Base-by-base conservation (phyloP, 31 red algal genomes). In the Porphyra umbilicalis region DNA sequence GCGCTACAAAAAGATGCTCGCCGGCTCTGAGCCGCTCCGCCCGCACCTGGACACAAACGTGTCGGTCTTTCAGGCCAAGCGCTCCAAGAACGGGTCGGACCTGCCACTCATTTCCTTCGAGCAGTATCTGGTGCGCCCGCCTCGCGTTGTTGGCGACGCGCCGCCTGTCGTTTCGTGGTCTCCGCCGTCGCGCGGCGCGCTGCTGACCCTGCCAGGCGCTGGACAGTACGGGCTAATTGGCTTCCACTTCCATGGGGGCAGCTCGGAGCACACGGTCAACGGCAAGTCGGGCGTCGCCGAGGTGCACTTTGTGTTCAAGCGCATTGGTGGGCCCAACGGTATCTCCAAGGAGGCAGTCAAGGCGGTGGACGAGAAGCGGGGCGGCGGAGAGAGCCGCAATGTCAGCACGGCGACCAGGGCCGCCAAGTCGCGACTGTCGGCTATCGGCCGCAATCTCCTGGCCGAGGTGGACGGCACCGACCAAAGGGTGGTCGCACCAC, bases 61-160 rank as follows among this genome's bases (percentile, higher is more conserved):
- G 35, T 34, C 36, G 16, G 39, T 37, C 57, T 44, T 34, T 36
- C 38, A 40, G 8, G 39, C 35, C 4, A 2, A 9, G 57, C 39
- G 38, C 16, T 34, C 77, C 68, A 57, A 44, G 35, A 75, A 39
- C 8, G 38, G 46, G 36, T 77, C 82, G 10, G 46, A 76, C 11
- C 14, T 74, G 80, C 80, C 83, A 9, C 90, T 83, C 29, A 40
- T 89, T 14, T 40, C 82, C 20, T 42, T 86, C 71, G 84, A 94
- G 7, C 79, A 79, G 36, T 94, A 89, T 32, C 75, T 86, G 37
- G 83, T 87, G 29, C 83, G 83, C 33, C 91, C 86, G 0, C 91
- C 91, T 0, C 91, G 86, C 8, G 18, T 94, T 80, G 86, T 89
- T 75, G 91, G 91, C 16, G 91, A 94, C 84, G 91, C 84, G 32